These are phyloP conservation scores for Fistulinella prunicolor DNA, from an alignment of 768 basidiomycete genomes.

Conservation along the genomic window DNA sequence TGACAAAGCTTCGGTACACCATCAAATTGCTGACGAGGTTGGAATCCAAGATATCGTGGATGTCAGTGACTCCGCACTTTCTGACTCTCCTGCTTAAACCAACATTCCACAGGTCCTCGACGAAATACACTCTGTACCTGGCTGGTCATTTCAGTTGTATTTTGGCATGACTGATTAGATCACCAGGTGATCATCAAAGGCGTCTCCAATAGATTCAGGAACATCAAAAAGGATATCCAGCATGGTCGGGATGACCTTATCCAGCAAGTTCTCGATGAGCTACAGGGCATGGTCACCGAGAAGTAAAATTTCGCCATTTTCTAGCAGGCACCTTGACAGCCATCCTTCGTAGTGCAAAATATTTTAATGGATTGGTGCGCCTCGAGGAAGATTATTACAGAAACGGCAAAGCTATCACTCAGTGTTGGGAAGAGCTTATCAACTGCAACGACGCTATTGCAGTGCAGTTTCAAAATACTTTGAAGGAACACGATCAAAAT, in stretches of 20 bases:
- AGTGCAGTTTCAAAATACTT: slow-evolving; percentile 34
- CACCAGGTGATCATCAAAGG: slow-evolving; percentile 46
- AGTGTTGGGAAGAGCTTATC: slow-evolving; percentile 41
- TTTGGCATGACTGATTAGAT: slow-evolving; percentile 14
- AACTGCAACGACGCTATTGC: slow-evolving; percentile 38
- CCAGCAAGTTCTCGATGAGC: slow-evolving; percentile 40
- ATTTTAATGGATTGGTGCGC: slow-evolving; percentile 53
- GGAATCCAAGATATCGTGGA: slow-evolving; percentile 40
- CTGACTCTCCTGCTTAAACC: not conserved
- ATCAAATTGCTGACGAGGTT: slow-evolving; percentile 4
- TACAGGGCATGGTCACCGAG: slow-evolving; percentile 40
- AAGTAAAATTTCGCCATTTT: slow-evolving; percentile 17
- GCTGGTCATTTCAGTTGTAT: not conserved
- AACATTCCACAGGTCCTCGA: slow-evolving; percentile 40
- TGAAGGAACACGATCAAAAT: slow-evolving; percentile 49
- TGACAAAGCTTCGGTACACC: not conserved
- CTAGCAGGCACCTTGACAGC: slow-evolving; percentile 3
- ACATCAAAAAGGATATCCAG: slow-evolving; percentile 44
- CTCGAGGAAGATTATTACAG: slow-evolving; percentile 53
- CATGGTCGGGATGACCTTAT: slow-evolving; percentile 46
- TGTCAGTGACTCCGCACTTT: slow-evolving; percentile 28
- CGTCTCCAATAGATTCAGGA: slow-evolving; percentile 47
- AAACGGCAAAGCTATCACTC: slow-evolving; percentile 39
- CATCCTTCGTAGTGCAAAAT: slow-evolving; percentile 37
- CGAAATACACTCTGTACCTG: slow-evolving; percentile 45